A percentile compares a stretch with the other conserved stretches of the same genome.
phyloP scores from a whole-genome alignment of 2,329 filamentous ascomycete species.

The Xylariaceae sp. region DNA sequence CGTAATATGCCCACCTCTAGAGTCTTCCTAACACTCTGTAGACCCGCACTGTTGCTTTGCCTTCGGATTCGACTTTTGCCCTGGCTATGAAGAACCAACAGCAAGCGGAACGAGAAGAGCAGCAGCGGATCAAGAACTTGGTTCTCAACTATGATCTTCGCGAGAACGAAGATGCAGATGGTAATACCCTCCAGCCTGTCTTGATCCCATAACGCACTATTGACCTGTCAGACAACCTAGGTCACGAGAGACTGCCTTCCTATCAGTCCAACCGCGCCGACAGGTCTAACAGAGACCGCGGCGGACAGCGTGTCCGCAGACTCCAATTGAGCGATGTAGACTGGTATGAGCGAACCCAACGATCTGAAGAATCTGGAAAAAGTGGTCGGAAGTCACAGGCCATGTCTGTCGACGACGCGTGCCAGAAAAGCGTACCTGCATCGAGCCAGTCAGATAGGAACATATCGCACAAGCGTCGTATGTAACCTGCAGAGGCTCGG shows the following conservation, averaged over 20 bases:
- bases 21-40: too few species aligned
- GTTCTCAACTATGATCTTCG: conserved; percentile 94
- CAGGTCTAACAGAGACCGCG: conserved; percentile 53
- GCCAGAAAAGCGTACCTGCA: conserved; percentile 3
- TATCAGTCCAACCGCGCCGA: conserved; percentile 50
- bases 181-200: conserved; percentile 49
- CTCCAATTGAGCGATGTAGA: conserved; percentile 95
- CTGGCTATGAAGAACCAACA: conserved; percentile 95
- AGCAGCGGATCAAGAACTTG: conserved; percentile 96
- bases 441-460: too few species aligned
- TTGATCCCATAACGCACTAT: conserved; percentile 41
- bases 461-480: conserved; percentile 13
- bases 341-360: conserved; percentile 58
- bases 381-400: background rate
- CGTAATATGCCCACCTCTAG: too few species aligned
- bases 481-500: conserved; percentile 3
- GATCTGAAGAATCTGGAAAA: conserved; percentile 7
- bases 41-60: conserved; percentile 86
- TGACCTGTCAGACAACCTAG: conserved; percentile 38
- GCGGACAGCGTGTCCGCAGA: conserved; percentile 77
- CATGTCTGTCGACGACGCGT: background rate
- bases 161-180: conserved; percentile 71
- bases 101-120: conserved; percentile 89
- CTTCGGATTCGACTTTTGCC: conserved; percentile 87
- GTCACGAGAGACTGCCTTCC: conserved; percentile 41